Percentiles rank a stretch among this genome's conserved stretches.
Evolutionary conservation across 106 monocot species (phyloP).

Genomic region (Gastrodia elata): DNA sequence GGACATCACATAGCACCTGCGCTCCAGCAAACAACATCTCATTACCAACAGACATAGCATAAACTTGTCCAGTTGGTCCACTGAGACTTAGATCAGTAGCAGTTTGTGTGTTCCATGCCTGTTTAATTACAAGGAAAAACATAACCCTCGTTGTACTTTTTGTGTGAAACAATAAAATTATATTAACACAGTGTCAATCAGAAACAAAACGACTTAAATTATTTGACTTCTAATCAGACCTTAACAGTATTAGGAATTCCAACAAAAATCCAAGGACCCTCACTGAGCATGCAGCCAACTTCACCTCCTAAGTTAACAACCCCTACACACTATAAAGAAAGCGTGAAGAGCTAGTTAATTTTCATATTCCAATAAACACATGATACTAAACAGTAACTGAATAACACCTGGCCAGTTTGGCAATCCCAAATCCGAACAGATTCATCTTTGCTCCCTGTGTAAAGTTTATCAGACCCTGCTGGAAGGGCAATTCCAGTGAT

Average conservation of each 20-base stretch:
- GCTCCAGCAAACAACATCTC: conserved; percentile 79
- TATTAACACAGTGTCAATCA: background rate
- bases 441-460: conserved; percentile 82
- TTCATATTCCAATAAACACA: background rate
- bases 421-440: conserved; percentile 88
- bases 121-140: background rate
- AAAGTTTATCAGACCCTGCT: conserved; percentile 82
- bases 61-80: conserved; percentile 74
- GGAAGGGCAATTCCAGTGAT: conserved; percentile 88
- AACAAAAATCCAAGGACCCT: conserved; percentile 91
- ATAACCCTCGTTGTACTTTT: background rate
- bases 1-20: conserved; percentile 33
- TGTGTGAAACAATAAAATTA: too few relatives aligned
- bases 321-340: conserved; percentile 45
- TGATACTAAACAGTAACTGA: background rate
- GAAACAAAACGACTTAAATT: background rate
- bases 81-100: conserved; percentile 47
- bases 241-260: conserved; percentile 78
- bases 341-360: background rate
- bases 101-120: conserved; percentile 75
- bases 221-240: conserved; percentile 21
- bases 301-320: conserved; percentile 68
- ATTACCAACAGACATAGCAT: conserved; percentile 57
- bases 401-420: conserved; percentile 73
- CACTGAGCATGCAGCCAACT: conserved; percentile 89